phyloP scores from a whole-genome alignment of 2,329 filamentous ascomycete genomes.

The Exophiala mesophila region DNA sequence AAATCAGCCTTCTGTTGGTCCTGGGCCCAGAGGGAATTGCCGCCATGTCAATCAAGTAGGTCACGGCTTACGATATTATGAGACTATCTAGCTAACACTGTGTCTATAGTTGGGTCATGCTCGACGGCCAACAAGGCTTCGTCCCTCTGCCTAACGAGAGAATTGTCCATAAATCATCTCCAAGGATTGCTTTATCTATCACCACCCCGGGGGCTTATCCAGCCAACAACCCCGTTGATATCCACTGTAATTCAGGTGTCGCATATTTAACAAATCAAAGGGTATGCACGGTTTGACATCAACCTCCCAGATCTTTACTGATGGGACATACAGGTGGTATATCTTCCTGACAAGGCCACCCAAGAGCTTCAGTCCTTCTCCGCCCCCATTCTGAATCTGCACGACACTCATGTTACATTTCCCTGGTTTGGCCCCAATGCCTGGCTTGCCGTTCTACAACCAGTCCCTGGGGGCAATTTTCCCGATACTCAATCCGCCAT shows the following conservation, averaged over 20 bases:
- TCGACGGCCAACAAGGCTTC: constrained; percentile 66
- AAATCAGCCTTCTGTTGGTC: too few relatives aligned
- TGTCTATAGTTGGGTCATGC: constrained; percentile 78
- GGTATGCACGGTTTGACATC: constrained; percentile 47
- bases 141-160: constrained; percentile 80
- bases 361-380: constrained; percentile 77
- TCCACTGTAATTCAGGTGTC: constrained; percentile 69
- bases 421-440: constrained; percentile 92
- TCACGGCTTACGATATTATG: too few relatives aligned
- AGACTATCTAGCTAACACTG: neutral
- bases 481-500: constrained; percentile 67
- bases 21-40: too few relatives aligned
- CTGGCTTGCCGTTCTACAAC: constrained; percentile 75
- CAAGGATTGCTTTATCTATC: constrained; percentile 70
- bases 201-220: constrained; percentile 64
- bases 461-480: constrained; percentile 77
- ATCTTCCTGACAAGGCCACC: constrained; percentile 69
- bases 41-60: constrained; percentile 3
- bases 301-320: constrained; percentile 18
- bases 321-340: constrained; percentile 64
- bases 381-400: constrained; percentile 77
- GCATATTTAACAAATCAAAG: constrained; percentile 81
- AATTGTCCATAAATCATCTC: constrained; percentile 72
- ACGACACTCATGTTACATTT: constrained; percentile 78
- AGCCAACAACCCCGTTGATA: constrained; percentile 58